A percentile compares a stretch with the other conserved stretches of the same genome.
These are phyloP conservation scores for Boechera stricta DNA, from an alignment of 345 rosid species.

Conservation along the genomic window DNA sequence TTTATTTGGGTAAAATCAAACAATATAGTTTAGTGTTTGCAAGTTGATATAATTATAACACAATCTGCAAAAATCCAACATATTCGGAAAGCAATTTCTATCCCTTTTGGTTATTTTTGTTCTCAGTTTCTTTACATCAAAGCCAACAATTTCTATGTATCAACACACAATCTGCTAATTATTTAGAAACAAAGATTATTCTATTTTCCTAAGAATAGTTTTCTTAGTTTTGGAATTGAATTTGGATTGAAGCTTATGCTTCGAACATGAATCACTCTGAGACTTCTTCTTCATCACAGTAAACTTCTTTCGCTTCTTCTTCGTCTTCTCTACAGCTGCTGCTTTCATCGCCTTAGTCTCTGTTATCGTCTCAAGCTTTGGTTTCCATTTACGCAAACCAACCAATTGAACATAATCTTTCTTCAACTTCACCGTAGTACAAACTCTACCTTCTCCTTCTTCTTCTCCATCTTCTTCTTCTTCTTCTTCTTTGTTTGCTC, in stretches of 20 bases:
- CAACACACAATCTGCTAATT: conserved; percentile 18
- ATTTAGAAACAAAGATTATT: background rate
- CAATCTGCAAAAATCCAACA: conserved; percentile 1
- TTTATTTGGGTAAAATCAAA: no score
- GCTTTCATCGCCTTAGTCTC: conserved; percentile 55
- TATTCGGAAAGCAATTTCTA: conserved; percentile 16
- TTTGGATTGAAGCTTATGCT: conserved; percentile 39
- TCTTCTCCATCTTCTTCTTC: conserved; percentile 9
- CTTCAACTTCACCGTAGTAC: conserved; percentile 73
- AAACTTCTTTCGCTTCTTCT: conserved; percentile 40
- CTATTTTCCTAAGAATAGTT: background rate
- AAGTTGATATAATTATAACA: conserved; percentile 10
- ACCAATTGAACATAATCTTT: conserved; percentile 67
- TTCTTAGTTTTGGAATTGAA: conserved; percentile 52
- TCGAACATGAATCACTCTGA: conserved; percentile 40
- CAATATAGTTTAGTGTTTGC: background rate
- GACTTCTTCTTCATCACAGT: conserved; percentile 57
- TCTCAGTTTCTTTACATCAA: conserved; percentile 30
- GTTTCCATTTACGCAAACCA: conserved; percentile 70
- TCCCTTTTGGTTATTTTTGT: background rate
- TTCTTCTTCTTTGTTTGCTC: background rate
- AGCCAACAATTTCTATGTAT: conserved; percentile 35
- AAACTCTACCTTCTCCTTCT: conserved; percentile 47
- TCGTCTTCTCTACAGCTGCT: conserved; percentile 41
- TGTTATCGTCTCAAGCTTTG: conserved; percentile 77